Percentiles rank a stretch among this genome's conserved stretches.
Conservation (phyloP, 768 basidiomycete genomes). For the Macrolepiota dolichaula region DNA sequence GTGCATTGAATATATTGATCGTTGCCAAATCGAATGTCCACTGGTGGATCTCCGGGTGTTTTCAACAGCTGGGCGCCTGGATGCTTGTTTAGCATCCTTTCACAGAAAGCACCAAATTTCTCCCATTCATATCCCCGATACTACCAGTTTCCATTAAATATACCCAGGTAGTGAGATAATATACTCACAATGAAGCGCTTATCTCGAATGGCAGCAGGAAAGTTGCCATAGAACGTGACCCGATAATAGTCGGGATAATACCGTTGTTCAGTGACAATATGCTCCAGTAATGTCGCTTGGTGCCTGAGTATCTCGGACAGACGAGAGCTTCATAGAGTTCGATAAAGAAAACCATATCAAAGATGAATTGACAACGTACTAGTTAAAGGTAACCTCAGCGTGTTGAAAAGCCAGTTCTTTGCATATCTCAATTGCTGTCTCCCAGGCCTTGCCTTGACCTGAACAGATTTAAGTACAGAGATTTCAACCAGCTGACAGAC, state of each 20-base stretch:
- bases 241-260: slow-evolving; percentile 93
- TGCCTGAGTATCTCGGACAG: slow-evolving; percentile 84
- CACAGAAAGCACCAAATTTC: slow-evolving; percentile 85
- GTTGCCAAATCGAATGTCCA: slow-evolving; percentile 73
- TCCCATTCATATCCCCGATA: slow-evolving; percentile 97
- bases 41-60: slow-evolving; percentile 68
- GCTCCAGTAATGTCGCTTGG: slow-evolving; percentile 83
- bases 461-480: background rate
- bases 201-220: slow-evolving; percentile 78
- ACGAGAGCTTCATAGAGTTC: slow-evolving; percentile 50
- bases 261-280: slow-evolving; percentile 78
- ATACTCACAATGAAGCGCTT: slow-evolving; percentile 85
- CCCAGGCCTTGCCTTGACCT: slow-evolving; percentile 98
- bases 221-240: slow-evolving; percentile 90
- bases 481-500: background rate
- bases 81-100: slow-evolving; percentile 89
- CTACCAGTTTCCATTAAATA: slow-evolving; percentile 31
- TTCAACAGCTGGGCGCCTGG: slow-evolving; percentile 80
- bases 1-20: slow-evolving; percentile 90
- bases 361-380: slow-evolving; percentile 45
- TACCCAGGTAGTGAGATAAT: background rate
- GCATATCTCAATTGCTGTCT: slow-evolving; percentile 89
- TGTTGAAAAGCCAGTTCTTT: slow-evolving; percentile 90
- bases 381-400: slow-evolving; percentile 86
- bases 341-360: slow-evolving; percentile 6